These are phyloP conservation scores for Phaeomoniella chlamydospora DNA, from an alignment of 2,329 filamentous ascomycete species.

Conservation along the genomic window DNA sequence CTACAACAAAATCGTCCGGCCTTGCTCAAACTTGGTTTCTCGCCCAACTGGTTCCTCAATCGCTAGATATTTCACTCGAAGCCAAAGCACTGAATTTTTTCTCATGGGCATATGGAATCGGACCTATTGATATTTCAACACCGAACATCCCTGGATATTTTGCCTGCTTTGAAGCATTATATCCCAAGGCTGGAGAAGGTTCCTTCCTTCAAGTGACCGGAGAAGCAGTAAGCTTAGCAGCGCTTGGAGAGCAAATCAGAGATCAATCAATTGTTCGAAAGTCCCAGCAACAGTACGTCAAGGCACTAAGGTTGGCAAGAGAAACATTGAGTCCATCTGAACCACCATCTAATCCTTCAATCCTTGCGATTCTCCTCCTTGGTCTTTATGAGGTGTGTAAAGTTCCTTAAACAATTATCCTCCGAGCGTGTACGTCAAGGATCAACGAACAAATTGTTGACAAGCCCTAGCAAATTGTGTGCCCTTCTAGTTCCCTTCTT, in stretches of 20 bases:
- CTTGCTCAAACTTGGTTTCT: background rate
- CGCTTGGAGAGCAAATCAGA: background rate
- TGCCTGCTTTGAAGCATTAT: background rate
- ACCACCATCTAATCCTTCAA: background rate
- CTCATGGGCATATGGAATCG: background rate
- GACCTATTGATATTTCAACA: background rate
- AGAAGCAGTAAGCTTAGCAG: background rate
- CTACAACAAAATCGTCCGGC: background rate
- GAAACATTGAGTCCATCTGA: background rate
- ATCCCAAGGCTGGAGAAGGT: background rate
- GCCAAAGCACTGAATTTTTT: background rate
- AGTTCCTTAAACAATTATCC: too few relatives aligned
- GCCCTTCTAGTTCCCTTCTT: background rate
- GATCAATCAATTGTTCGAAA: background rate
- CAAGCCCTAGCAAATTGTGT: background rate
- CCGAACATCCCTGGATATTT: background rate
- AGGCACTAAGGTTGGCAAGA: background rate
- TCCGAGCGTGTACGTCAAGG: too few relatives aligned
- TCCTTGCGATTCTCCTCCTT: background rate
- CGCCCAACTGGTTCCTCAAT: background rate
- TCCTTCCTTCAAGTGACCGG: background rate
- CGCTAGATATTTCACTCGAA: too few relatives aligned
- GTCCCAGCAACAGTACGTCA: background rate
- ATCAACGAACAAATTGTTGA: too few relatives aligned
- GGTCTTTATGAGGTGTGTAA: background rate